These are phyloP conservation scores for Cryptosporidium ryanae DNA, from an alignment of 169 alveolate genomes.

Conservation along the genomic window DNA sequence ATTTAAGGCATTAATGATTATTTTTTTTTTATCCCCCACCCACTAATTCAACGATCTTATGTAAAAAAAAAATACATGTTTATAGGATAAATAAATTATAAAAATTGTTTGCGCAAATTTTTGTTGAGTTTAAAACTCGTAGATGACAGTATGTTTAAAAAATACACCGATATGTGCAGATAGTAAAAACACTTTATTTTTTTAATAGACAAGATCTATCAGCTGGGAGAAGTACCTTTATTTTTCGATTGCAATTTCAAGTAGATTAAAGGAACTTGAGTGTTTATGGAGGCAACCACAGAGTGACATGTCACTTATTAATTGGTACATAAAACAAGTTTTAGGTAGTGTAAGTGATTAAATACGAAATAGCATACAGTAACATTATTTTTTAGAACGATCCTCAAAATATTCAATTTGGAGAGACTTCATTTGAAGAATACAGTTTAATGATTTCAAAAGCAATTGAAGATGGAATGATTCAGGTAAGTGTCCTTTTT, in stretches of 20 bases:
- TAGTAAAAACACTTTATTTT: background rate
- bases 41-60: too few relatives aligned
- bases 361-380: background rate
- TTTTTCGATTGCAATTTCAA: constrained; percentile 37
- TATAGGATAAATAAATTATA: too few relatives aligned
- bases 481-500: constrained; percentile 38
- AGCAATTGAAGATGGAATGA: constrained; percentile 57
- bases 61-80: too few relatives aligned
- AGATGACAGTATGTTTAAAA: too few relatives aligned
- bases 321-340: constrained; percentile 26
- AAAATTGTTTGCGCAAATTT: too few relatives aligned
- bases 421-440: constrained; percentile 15
- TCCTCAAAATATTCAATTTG: background rate
- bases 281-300: constrained; percentile 59
- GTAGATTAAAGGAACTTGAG: constrained; percentile 42
- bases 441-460: constrained; percentile 23
- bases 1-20: too few relatives aligned
- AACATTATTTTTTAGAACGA: background rate
- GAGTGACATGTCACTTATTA: constrained; percentile 54
- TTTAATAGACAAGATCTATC: constrained; percentile 19
- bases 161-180: too few relatives aligned
- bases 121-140: too few relatives aligned
- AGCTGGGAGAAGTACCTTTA: constrained; percentile 29
- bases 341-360: background rate
- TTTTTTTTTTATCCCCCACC: too few relatives aligned